Percentiles rank a stretch among this genome's conserved stretches.
Evolutionary conservation across 139 green algal species (phyloP).

Genomic region (Prasinococcaceae sp.): DNA sequence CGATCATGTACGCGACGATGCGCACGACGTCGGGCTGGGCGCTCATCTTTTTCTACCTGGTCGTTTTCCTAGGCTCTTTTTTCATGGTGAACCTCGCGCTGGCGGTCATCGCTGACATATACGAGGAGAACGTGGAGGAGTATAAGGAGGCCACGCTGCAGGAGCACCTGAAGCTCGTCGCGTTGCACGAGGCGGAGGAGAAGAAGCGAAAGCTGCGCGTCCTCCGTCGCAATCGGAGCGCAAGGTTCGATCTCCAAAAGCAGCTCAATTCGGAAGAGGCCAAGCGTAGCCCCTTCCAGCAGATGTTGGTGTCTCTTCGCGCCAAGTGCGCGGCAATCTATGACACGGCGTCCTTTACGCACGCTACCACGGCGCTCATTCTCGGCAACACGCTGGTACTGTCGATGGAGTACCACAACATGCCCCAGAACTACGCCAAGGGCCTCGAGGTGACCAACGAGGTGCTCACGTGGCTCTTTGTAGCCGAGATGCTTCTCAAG

Average conservation of each 20-base stretch:
- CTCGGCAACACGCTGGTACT: conserved; percentile 11
- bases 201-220: conserved; percentile 3
- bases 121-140: too few relatives aligned
- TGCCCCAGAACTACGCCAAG: conserved; percentile 2
- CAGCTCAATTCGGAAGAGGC: too few relatives aligned
- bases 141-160: too few relatives aligned
- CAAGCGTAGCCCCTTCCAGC: too few relatives aligned
- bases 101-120: conserved; percentile 19
- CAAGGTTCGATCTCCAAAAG: too few relatives aligned
- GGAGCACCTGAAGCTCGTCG: too few relatives aligned
- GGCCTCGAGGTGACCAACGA: conserved; percentile 11
- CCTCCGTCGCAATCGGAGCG: conserved; percentile 2
- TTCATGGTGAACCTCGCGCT: conserved; percentile 23
- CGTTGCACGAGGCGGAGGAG: too few relatives aligned
- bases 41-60: conserved; percentile 18
- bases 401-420: conserved; percentile 17
- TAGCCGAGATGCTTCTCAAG: conserved; percentile 20
- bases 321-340: too few relatives aligned
- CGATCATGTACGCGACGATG: conserved; percentile 15
- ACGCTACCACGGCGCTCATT: neutral
- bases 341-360: neutral
- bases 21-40: conserved; percentile 8
- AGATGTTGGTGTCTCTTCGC: too few relatives aligned
- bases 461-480: conserved; percentile 11
- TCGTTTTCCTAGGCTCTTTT: conserved; percentile 20